phyloP scores from a whole-genome alignment of 441 rosid species.

The Adansonia rubrostipa region DNA sequence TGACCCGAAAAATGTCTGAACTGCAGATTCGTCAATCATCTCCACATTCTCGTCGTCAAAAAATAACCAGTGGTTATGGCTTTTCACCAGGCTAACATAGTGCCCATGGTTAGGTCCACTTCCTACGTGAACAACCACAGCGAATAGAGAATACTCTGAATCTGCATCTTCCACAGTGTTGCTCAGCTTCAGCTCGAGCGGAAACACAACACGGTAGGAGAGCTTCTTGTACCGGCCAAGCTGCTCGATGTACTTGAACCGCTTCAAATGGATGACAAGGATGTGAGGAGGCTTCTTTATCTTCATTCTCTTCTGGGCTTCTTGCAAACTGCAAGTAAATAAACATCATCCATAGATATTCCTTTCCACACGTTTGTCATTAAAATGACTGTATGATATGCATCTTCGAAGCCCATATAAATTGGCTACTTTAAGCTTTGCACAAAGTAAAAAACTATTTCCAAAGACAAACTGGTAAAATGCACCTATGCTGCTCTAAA shows the following conservation, averaged over 20 bases:
- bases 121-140: conserved; percentile 93
- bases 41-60: conserved; percentile 93
- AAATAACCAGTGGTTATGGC: conserved; percentile 89
- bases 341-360: background rate
- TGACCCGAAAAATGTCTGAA: conserved; percentile 90
- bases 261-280: conserved; percentile 82
- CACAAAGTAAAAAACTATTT: background rate
- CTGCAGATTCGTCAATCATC: conserved; percentile 88
- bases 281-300: conserved; percentile 89
- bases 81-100: conserved; percentile 90
- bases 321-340: conserved; percentile 73
- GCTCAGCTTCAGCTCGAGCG: conserved; percentile 86
- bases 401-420: background rate
- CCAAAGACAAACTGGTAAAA: background rate
- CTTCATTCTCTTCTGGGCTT: conserved; percentile 97
- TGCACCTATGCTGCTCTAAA: background rate
- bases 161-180: conserved; percentile 85
- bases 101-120: conserved; percentile 97
- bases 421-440: background rate
- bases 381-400: background rate
- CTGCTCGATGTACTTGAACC: conserved; percentile 91
- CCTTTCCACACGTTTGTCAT: background rate
- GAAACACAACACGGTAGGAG: conserved; percentile 82
- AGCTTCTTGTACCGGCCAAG: conserved; percentile 88
- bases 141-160: conserved; percentile 84